Evolutionary conservation across 148 eudicot species (phyloP).

Genomic region (Rhododendron henanense): DNA sequence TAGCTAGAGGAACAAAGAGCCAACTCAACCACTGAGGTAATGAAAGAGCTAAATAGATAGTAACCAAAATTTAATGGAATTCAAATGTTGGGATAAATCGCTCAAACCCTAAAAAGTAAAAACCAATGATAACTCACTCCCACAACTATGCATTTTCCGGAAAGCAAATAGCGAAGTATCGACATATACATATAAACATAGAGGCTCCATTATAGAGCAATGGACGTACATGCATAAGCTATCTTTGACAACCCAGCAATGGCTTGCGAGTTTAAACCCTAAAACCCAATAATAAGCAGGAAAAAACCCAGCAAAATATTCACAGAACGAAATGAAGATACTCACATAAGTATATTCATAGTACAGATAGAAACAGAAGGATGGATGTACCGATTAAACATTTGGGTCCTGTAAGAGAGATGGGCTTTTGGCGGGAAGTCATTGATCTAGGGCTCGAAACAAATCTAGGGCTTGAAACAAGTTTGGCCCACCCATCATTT

Average conservation of each 20-base stretch:
- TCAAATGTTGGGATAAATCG: background rate
- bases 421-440: conserved; percentile 24
- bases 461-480: conserved; percentile 1
- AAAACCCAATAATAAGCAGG: conserved; percentile 8
- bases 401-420: background rate
- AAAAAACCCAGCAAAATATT: conserved; percentile 3
- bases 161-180: background rate
- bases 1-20: background rate
- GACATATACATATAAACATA: background rate
- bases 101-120: background rate
- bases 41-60: background rate
- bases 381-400: conserved; percentile 1
- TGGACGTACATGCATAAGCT: background rate
- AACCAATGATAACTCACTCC: background rate
- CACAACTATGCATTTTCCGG: background rate
- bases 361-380: background rate
- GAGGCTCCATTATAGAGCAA: background rate
- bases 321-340: background rate
- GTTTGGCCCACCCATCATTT: background rate
- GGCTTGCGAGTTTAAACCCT: background rate
- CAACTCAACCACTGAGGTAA: background rate
- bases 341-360: background rate
- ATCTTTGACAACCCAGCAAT: background rate
- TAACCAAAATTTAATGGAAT: no score
- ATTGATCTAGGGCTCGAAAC: conserved; percentile 12